Percentiles rank a stretch among this genome's conserved stretches.
Evolutionary conservation across 371 early-diverging fungal species (phyloP).

Genomic region (Syncephalastrum sp.): DNA sequence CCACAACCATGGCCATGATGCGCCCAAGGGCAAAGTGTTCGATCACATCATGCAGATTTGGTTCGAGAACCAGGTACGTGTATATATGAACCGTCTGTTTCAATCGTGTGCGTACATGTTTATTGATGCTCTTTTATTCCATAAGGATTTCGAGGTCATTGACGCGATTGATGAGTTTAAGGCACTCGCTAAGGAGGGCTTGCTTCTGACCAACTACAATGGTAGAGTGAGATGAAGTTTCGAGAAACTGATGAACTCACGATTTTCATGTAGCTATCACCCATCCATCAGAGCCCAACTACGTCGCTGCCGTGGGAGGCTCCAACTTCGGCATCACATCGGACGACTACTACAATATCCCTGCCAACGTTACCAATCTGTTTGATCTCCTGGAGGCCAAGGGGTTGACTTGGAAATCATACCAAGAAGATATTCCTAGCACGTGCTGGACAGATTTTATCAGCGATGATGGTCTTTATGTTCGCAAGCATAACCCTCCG

Average conservation of each 20-base stretch:
- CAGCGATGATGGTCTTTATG: slow-evolving; percentile 25
- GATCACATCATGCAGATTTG: slow-evolving; percentile 36
- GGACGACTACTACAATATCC: slow-evolving; percentile 22
- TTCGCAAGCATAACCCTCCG: slow-evolving; percentile 56
- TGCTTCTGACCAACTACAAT: slow-evolving; percentile 43
- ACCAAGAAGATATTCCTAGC: slow-evolving; percentile 41
- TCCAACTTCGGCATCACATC: slow-evolving; percentile 27
- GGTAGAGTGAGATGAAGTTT: slow-evolving; percentile 10
- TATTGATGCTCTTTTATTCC: not conserved
- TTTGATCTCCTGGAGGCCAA: slow-evolving; percentile 37
- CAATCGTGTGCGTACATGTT: not conserved
- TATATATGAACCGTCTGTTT: too few species aligned
- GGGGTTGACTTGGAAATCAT: slow-evolving; percentile 49
- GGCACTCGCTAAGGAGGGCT: slow-evolving; percentile 28
- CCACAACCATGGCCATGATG: slow-evolving; percentile 3
- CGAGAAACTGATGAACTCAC: too few species aligned
- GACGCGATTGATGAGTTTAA: slow-evolving; percentile 17
- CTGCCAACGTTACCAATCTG: slow-evolving; percentile 14
- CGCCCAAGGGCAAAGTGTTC: slow-evolving; percentile 30
- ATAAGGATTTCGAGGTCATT: slow-evolving; percentile 24
- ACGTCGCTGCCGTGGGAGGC: slow-evolving; percentile 16
- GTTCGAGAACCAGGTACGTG: slow-evolving; percentile 35
- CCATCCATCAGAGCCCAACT: slow-evolving; percentile 31
- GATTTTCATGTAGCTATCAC: slow-evolving; percentile 18
- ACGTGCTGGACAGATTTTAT: slow-evolving; percentile 16